A percentile compares a stretch with the other conserved stretches of the same genome.
Conservation (phyloP, 2,329 filamentous ascomycete genomes). For the Elsinoe batatas region DNA sequence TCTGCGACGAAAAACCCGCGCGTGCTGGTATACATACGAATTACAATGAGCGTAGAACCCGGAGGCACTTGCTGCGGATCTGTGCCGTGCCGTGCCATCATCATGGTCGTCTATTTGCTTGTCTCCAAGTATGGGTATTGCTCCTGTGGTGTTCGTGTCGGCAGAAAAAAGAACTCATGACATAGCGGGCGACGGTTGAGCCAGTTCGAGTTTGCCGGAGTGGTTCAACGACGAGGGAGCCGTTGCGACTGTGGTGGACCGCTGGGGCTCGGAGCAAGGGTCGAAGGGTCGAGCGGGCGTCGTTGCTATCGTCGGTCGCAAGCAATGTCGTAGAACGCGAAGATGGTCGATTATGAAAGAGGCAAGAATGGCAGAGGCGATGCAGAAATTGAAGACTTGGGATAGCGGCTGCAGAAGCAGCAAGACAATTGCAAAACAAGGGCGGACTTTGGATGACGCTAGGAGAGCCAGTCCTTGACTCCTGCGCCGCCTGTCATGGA, state of each 20-base stretch:
- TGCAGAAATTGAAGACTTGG: not conserved
- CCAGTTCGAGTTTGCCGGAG: not conserved
- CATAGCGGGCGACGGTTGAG: slow-evolving; percentile 10
- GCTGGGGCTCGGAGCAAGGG: slow-evolving; percentile 3
- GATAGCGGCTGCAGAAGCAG: slow-evolving; percentile 3
- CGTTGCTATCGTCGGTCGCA: not conserved
- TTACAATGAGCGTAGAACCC: slow-evolving; percentile 49
- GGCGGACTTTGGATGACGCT: slow-evolving; percentile 10
- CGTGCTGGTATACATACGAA: slow-evolving; percentile 45
- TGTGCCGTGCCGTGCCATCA: slow-evolving; percentile 9
- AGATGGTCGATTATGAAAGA: not conserved
- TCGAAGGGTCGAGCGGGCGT: not conserved
- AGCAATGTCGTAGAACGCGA: not conserved
- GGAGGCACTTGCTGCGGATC: slow-evolving; percentile 20
- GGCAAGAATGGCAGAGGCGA: not conserved
- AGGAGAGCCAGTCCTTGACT: slow-evolving; percentile 1
- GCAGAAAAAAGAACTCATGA: slow-evolving; percentile 9
- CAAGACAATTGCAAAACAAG: slow-evolving; percentile 12
- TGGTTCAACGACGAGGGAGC: slow-evolving; percentile 4
- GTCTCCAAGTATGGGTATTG: not conserved
- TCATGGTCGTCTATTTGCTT: slow-evolving; percentile 16
- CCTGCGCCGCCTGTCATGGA: not conserved
- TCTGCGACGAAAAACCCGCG: not conserved
- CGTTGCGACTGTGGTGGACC: slow-evolving; percentile 8
- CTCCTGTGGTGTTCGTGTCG: slow-evolving; percentile 5